These are phyloP conservation scores for Phaffia tasmanica DNA, from an alignment of 768 basidiomycete genomes.

Conservation along the genomic window DNA sequence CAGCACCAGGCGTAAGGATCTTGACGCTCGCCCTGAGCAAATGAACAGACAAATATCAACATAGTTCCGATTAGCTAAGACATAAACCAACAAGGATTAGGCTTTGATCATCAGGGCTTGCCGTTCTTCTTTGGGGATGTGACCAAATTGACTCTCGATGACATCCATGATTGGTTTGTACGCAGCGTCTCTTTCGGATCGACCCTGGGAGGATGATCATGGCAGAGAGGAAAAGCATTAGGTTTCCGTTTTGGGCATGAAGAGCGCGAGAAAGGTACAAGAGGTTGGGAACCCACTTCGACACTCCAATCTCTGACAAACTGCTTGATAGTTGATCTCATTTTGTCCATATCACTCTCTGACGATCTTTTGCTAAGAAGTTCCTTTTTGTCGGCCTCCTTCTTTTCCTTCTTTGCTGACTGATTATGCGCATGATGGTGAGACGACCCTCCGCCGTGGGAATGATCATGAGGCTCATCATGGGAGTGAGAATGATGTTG, in stretches of 20 bases:
- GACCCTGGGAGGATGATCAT: constrained; percentile 46
- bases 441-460: not conserved
- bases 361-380: not conserved
- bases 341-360: constrained; percentile 60
- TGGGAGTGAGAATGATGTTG: constrained; percentile 27
- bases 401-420: constrained; percentile 21
- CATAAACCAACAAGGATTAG: not conserved
- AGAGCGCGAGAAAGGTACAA: not conserved
- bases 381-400: constrained; percentile 26
- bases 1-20: constrained; percentile 82
- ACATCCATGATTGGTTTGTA: constrained; percentile 75
- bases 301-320: constrained; percentile 87
- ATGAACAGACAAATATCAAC: no score
- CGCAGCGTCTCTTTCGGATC: constrained; percentile 59
- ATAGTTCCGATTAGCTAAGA: constrained; percentile 4
- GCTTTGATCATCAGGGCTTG: constrained; percentile 12
- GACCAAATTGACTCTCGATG: constrained; percentile 52
- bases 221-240: not conserved
- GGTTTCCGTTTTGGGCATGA: not conserved
- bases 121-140: constrained; percentile 52
- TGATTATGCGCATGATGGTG: constrained; percentile 15
- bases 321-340: constrained; percentile 82
- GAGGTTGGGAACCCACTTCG: constrained; percentile 46
- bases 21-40: constrained; percentile 46
- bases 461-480: constrained; percentile 29